A percentile compares a stretch with the other conserved stretches of the same genome.
These are phyloP conservation scores for Tricholoma furcatifolium DNA, from an alignment of 768 basidiomycete genomes.

Conservation along the genomic window DNA sequence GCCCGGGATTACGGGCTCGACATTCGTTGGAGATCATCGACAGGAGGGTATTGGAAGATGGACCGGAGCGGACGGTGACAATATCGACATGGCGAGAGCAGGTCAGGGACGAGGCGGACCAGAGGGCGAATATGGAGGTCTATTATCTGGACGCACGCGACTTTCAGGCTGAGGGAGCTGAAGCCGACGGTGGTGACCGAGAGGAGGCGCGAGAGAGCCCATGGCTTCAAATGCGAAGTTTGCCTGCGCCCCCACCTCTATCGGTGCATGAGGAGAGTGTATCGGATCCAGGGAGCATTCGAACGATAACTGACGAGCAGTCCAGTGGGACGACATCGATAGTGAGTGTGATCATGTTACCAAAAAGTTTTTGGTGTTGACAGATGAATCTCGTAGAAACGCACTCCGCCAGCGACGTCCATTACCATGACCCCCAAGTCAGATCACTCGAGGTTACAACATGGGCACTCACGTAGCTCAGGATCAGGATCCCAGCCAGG, in stretches of 20 bases:
- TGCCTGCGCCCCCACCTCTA: conserved; percentile 4
- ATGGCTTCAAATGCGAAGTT: neutral
- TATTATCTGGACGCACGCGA: conserved; percentile 42
- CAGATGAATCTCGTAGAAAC: conserved; percentile 3
- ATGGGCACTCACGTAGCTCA: neutral
- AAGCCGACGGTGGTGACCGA: conserved; percentile 18
- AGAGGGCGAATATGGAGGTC: conserved; percentile 41
- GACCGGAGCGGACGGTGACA: conserved; percentile 51
- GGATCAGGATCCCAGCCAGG: neutral
- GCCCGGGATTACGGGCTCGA: conserved; percentile 26
- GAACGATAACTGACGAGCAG: conserved; percentile 14
- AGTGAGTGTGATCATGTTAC: neutral
- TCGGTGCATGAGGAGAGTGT: neutral
- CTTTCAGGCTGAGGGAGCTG: conserved; percentile 12
- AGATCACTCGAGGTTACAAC: conserved; percentile 4
- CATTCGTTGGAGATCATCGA: conserved; percentile 44
- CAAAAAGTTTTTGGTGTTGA: too few relatives aligned
- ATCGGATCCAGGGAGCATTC: conserved; percentile 10
- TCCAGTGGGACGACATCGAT: conserved; percentile 3
- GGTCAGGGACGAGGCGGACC: conserved; percentile 38
- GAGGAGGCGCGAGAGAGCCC: conserved; percentile 13
- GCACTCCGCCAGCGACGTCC: neutral
- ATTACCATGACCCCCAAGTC: conserved; percentile 6
- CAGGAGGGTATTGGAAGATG: conserved; percentile 42
- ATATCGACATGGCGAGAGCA: conserved; percentile 59